Base-by-base conservation (phyloP, 2,329 filamentous ascomycete species). In the Boeremia lycopersici region DNA sequence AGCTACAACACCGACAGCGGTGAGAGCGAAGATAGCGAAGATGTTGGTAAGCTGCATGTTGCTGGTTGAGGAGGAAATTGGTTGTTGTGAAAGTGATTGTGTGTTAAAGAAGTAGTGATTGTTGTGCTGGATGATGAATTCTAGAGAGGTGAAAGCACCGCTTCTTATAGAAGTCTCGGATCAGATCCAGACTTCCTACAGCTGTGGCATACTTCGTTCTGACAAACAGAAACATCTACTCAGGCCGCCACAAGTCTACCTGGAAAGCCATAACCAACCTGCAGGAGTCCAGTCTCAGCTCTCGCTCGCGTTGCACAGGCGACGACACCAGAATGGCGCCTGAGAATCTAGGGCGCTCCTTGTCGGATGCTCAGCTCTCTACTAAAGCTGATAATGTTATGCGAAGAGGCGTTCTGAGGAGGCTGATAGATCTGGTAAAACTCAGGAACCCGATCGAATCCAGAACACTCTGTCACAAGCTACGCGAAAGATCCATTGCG, bases 11-110 rank as follows among this genome's bases (percentile, higher is more conserved):
- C 41, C 41, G 29, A 29, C 13, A 7, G 28, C 41, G 41, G 41
- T 43, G 29, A 43, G 28, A 25, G 41, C 29, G n/a, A 43, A 15
- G 11, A 43, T 9, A 23, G 41, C 41, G 28, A 43, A 4, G 29
- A 43, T 10, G 29, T 25, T 43, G 41, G 41, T 33, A 15, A 43
- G 28, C 41, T 43, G 41, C 41, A 43, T 43, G 41, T n/a, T 43
- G 41, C 4, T 23, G 7, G 4, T 39, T 39, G 35, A 6, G 35
- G 10, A 8, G 19, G 19, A n/a, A n/a, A n/a, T 40, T 40, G 36
- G 25, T n/a, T 30, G 9, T 23, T 43, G 31, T 15, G 8, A 15
- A 34, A 15, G 7, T 42, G 25, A 17, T 42, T 30, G 39, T 3
- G 15, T 29, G 39, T 42, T 26, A 30, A 6, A 7, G n/a, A 43